Evolutionary conservation across 192 early-diverging fungal genomes (phyloP).

Genomic region (Pecoramyces ruminantium): DNA sequence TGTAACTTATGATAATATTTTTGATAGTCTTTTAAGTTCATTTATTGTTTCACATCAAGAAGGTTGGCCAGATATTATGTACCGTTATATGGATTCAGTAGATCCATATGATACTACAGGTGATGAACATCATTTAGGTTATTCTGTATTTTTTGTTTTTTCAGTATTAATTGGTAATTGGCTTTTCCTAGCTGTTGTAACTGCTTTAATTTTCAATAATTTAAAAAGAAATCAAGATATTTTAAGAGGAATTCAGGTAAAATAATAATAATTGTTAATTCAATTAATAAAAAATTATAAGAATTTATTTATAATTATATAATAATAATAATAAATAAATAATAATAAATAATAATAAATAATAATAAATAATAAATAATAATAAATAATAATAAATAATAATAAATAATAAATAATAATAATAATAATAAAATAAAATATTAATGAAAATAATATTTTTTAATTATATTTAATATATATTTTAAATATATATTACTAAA

Average conservation of each 20-base stretch:
- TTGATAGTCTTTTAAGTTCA: neutral
- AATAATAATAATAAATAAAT: too few species aligned
- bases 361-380: too few species aligned
- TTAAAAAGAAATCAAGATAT: neutral
- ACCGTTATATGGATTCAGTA: neutral
- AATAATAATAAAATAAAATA: too few species aligned
- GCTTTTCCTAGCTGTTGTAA: neutral
- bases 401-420: too few species aligned
- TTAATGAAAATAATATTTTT: too few species aligned
- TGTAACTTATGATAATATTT: neutral
- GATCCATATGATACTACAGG: neutral
- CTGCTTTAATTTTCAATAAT: neutral
- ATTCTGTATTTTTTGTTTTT: neutral
- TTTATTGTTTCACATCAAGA: neutral
- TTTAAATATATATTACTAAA: too few species aligned
- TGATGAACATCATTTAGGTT: neutral
- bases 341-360: too few species aligned
- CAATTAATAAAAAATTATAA: too few species aligned
- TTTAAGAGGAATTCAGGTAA: neutral
- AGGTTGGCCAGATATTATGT: neutral
- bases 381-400: too few species aligned
- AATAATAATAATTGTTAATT: too few species aligned
- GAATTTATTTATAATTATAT: too few species aligned
- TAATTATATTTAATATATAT: too few species aligned
- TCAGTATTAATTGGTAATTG: neutral